Evolutionary conservation across 192 early-diverging fungal species (phyloP).

Genomic region (Coemansia guatemalensis): DNA sequence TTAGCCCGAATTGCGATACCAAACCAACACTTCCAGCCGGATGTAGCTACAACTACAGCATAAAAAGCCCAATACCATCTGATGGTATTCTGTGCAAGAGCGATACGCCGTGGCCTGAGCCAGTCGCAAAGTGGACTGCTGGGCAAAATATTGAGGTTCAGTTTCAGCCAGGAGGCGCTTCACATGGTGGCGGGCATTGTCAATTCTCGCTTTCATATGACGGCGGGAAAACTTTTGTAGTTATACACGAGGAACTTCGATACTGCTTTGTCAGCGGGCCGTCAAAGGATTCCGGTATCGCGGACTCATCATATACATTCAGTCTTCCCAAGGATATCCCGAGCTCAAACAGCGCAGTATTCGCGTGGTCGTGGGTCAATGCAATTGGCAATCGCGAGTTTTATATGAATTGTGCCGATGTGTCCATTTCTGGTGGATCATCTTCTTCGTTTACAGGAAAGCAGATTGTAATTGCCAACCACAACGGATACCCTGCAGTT

Average conservation of each 20-base stretch:
- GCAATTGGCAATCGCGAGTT: too few species aligned
- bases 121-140: constrained; percentile 34
- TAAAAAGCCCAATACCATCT: too few species aligned
- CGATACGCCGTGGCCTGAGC: constrained; percentile 24
- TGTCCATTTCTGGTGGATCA: constrained; percentile 18
- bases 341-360: constrained; percentile 51
- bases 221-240: constrained; percentile 59
- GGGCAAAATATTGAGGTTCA: constrained; percentile 40
- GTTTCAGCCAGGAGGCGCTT: constrained; percentile 53
- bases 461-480: constrained; percentile 39
- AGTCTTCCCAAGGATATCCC: constrained; percentile 58
- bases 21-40: too few species aligned
- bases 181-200: constrained; percentile 67
- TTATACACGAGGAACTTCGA: constrained; percentile 48
- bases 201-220: constrained; percentile 69
- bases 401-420: constrained; percentile 40
- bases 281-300: too few species aligned
- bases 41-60: too few species aligned
- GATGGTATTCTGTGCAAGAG: constrained; percentile 29
- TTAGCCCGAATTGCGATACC: too few species aligned
- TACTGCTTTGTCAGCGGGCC: too few species aligned
- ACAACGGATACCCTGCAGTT: constrained; percentile 50
- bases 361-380: constrained; percentile 70
- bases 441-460: constrained; percentile 37
- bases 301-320: constrained; percentile 40